Evolutionary conservation across 2,329 filamentous ascomycete genomes (phyloP).

Genomic region (Capronia epimyces): DNA sequence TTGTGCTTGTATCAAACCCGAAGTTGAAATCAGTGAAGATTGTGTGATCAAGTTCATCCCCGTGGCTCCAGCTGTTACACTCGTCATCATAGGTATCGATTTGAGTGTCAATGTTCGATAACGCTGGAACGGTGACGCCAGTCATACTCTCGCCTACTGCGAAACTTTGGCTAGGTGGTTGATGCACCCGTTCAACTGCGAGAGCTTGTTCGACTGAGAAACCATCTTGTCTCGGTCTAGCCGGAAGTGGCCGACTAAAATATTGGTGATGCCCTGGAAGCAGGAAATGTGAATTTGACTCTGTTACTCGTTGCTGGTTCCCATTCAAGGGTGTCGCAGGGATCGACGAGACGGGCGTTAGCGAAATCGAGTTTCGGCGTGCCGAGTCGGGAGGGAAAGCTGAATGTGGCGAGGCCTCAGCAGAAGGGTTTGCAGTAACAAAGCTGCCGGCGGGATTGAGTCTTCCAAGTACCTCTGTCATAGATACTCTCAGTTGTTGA

Average conservation of each 20-base stretch:
- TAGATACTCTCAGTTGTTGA: conserved; percentile 17
- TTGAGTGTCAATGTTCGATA: conserved; percentile 10
- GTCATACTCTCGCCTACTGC: background rate
- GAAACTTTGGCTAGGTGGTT: background rate
- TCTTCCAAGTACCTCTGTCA: conserved; percentile 16
- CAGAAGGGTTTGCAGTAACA: conserved; percentile 7
- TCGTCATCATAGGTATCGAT: conserved; percentile 21
- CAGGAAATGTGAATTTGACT: conserved; percentile 9
- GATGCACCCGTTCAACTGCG: background rate
- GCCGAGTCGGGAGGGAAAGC: conserved; percentile 7
- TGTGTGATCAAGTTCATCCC: conserved; percentile 20
- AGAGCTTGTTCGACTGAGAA: background rate
- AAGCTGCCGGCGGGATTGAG: conserved; percentile 9
- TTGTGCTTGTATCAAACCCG: conserved; percentile 1
- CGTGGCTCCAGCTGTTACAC: conserved; percentile 22
- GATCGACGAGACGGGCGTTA: conserved; percentile 16
- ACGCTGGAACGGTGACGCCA: conserved; percentile 4
- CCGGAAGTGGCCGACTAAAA: conserved; percentile 20
- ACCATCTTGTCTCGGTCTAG: background rate
- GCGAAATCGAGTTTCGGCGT: conserved; percentile 14
- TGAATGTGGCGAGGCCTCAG: conserved; percentile 14
- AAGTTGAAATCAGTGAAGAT: conserved; percentile 15
- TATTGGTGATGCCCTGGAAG: conserved; percentile 11
- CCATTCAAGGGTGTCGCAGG: conserved; percentile 16
- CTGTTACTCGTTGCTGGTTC: background rate